Evolutionary conservation across 2,329 filamentous ascomycete species (phyloP).

Genomic region (Botrytis paeoniae): DNA sequence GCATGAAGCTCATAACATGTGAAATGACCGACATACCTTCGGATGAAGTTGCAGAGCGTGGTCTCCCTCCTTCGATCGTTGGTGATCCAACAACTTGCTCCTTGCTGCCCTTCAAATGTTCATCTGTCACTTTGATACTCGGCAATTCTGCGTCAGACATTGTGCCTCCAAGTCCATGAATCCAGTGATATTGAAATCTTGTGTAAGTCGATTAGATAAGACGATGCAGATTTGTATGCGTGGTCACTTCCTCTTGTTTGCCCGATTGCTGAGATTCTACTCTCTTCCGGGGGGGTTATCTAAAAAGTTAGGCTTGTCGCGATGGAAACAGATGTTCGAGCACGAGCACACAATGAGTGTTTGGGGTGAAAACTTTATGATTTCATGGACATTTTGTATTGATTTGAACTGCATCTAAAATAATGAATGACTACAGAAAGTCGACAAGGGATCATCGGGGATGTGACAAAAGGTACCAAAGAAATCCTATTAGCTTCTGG

Average conservation of each 20-base stretch:
- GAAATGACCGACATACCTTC: constrained; percentile 31
- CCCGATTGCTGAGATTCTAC: not conserved
- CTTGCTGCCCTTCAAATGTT: constrained; percentile 27
- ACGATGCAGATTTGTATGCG: not conserved
- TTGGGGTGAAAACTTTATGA: not conserved
- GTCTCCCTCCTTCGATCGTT: constrained; percentile 34
- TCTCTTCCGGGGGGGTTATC: not conserved
- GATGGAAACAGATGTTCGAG: constrained; percentile 11
- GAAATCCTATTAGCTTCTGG: constrained; percentile 4
- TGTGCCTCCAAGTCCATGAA: constrained; percentile 30
- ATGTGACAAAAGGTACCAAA: not conserved
- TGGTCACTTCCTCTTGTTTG: constrained; percentile 8
- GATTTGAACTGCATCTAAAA: not conserved
- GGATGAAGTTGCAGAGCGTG: constrained; percentile 35
- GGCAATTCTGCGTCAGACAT: constrained; percentile 36
- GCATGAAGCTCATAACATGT: not conserved
- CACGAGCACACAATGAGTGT: constrained; percentile 10
- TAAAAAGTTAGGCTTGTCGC: not conserved
- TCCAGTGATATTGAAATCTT: constrained; percentile 1
- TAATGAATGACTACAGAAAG: not conserved
- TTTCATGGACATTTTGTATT: not conserved
- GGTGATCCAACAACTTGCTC: constrained; percentile 29
- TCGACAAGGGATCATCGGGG: not conserved
- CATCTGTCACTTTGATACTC: constrained; percentile 36
- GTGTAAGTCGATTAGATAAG: not conserved